Base-by-base conservation (phyloP, 805 yeast genomes). In the Hanseniaspora hatyaiensis region DNA sequence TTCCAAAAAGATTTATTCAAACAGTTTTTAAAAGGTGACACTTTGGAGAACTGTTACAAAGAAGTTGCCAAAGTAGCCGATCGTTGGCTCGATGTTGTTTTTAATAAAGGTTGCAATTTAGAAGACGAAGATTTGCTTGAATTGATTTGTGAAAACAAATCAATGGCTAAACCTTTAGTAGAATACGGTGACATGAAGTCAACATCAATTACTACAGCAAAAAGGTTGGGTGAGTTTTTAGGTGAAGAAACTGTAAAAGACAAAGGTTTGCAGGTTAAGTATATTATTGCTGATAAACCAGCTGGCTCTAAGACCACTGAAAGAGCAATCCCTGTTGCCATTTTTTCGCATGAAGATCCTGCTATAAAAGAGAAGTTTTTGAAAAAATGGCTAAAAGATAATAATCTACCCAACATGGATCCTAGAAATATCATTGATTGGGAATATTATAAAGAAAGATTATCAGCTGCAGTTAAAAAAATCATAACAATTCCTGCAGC, bases 401-500 rank as follows among this genome's bases (percentile, higher is more conserved):
- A 83, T 0, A 69, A 83, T 0, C 61, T 89, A 36, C 82, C 77
- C 3, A 76, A 78, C 41, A 85, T 85, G 59, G 96, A 89, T 62
- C 94, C 95, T 3, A 72, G 97, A 57, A 73, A 76, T 16, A 82
- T 92, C 45, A 74, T 92, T 52, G 97, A 92, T 62, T 92, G 99
- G 99, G 77, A 68, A 19, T 92, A 92, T 60, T 92, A 92, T 60
- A 72, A 80, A 52, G 96, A 86, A 57, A 77, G 99, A 57, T 71
- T 92, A 30, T 94, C 89, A 0, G 86, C 95, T 2, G 95, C 88
- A 5, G 78, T 94, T 36, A 96, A 88, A 61, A 92, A 94, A 64
- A 86, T 92, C 56, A 84, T 92, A 55, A 82, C 96, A 0, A 89
- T 92, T 54, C 99, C 99, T 2, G 99, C 99, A 4, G 97, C 96